Percentiles rank a stretch among this genome's conserved stretches.
Conservation (phyloP, 2,329 filamentous ascomycete genomes). For the Chalaropsis ovoidea region DNA sequence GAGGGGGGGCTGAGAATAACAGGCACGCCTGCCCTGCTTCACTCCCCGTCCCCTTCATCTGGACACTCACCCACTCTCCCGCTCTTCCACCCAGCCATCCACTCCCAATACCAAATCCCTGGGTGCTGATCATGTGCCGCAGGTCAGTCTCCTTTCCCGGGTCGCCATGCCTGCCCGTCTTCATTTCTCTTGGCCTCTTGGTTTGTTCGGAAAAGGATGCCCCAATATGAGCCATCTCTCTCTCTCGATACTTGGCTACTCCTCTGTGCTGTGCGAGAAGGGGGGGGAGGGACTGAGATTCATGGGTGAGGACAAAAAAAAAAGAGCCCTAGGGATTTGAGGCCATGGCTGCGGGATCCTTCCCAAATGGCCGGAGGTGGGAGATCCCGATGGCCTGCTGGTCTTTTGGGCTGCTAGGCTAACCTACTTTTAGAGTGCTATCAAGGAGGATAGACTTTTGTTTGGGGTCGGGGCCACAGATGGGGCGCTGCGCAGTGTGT, state of each 20-base stretch:
- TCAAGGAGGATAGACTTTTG: no score
- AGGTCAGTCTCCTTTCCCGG: not conserved
- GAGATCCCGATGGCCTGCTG: not conserved
- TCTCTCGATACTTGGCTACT: no score
- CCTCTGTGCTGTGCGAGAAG: no score
- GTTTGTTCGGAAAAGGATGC: not conserved
- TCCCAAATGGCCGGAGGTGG: constrained; percentile 2
- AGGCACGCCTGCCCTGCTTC: no score
- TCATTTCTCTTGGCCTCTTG: not conserved
- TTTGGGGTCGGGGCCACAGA: no score
- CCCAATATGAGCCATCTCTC: not conserved
- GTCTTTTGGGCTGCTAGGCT: no score
- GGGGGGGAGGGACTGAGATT: no score
- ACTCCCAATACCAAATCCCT: not conserved
- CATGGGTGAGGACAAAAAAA: no score
- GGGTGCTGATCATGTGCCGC: constrained; percentile 11
- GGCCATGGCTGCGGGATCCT: constrained; percentile 6
- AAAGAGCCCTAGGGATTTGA: not conserved
- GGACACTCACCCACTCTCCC: not conserved
- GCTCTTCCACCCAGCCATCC: not conserved
- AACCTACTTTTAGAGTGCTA: not conserved
- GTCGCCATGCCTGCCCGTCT: not conserved
- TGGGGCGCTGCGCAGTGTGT: no score
- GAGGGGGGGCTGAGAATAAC: no score
- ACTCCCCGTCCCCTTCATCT: no score